Evolutionary conservation across 441 rosid species (phyloP).

Genomic region (Croton laevigatus): DNA sequence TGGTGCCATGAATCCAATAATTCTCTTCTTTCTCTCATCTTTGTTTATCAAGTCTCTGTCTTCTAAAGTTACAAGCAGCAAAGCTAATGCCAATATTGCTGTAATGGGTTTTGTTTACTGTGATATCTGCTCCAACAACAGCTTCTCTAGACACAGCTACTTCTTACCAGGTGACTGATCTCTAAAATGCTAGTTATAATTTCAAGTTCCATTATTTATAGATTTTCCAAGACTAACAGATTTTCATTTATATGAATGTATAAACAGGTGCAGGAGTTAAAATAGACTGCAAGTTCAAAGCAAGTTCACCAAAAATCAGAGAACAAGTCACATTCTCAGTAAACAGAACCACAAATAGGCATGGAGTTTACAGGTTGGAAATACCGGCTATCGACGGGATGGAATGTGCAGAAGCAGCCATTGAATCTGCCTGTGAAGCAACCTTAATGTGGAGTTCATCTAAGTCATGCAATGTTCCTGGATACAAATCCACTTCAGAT

Average conservation of each 20-base stretch:
- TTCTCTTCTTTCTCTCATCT: conserved; percentile 36
- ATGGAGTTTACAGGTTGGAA: conserved; percentile 70
- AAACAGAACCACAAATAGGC: conserved; percentile 81
- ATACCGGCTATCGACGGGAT: conserved; percentile 77
- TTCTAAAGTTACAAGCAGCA: conserved; percentile 32
- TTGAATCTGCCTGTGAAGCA: conserved; percentile 71
- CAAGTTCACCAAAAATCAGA: conserved; percentile 48
- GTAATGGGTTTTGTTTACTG: conserved; percentile 94
- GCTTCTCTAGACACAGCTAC: conserved; percentile 91
- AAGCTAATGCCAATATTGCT: conserved; percentile 46
- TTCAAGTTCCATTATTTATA: neutral
- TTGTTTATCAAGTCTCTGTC: conserved; percentile 35
- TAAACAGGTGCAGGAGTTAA: conserved; percentile 79
- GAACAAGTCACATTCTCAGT: conserved; percentile 70
- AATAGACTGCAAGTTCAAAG: conserved; percentile 75
- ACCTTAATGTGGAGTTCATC: conserved; percentile 58
- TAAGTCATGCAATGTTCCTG: conserved; percentile 73
- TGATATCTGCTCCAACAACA: conserved; percentile 95
- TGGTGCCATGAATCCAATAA: conserved; percentile 38
- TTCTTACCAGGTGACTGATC: conserved; percentile 66
- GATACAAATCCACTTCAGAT: conserved; percentile 69
- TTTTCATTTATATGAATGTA: neutral
- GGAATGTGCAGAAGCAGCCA: conserved; percentile 60
- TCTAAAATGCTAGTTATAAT: conserved; percentile 8
- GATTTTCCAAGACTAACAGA: neutral